These are phyloP conservation scores for Penicillium oxalicum DNA, from an alignment of 2,329 filamentous ascomycete genomes.

Conservation along the genomic window DNA sequence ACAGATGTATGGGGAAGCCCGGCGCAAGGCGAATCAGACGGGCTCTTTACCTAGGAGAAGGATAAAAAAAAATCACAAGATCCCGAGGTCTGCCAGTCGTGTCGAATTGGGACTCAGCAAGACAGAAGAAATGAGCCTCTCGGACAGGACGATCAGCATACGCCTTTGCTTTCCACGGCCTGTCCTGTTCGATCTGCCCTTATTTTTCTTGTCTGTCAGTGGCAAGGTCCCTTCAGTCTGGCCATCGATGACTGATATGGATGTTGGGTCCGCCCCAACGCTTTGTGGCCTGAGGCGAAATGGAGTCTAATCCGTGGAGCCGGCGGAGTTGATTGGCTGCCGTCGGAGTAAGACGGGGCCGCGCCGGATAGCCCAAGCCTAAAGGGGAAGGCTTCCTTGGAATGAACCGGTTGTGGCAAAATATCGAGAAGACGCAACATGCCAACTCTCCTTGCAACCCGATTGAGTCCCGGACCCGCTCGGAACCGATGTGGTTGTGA, in stretches of 20 bases:
- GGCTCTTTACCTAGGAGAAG: background rate
- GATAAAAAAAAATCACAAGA: constrained; percentile 22
- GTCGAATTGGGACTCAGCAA: background rate
- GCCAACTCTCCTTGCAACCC: too few relatives aligned
- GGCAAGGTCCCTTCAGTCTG: constrained; percentile 12
- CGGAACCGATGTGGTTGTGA: too few relatives aligned
- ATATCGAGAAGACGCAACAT: too few relatives aligned
- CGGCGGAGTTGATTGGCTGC: background rate
- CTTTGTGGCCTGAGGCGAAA: constrained; percentile 21
- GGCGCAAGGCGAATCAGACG: constrained; percentile 15
- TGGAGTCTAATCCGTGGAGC: background rate
- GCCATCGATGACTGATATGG: constrained; percentile 4
- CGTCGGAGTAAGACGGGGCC: background rate
- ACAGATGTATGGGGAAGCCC: constrained; percentile 18
- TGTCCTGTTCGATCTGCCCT: constrained; percentile 4
- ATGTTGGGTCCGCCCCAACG: constrained; percentile 32
- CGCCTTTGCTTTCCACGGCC: background rate
- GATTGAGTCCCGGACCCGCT: too few relatives aligned
- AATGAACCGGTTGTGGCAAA: too few relatives aligned
- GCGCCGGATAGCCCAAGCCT: background rate
- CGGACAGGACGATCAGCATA: constrained; percentile 6
- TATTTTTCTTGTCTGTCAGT: constrained; percentile 1
- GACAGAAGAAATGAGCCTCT: background rate
- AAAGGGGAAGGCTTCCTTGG: background rate
- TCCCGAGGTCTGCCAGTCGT: constrained; percentile 20